These are phyloP conservation scores for Euphorbia celastroides DNA, from an alignment of 441 rosid species.

Conservation along the genomic window DNA sequence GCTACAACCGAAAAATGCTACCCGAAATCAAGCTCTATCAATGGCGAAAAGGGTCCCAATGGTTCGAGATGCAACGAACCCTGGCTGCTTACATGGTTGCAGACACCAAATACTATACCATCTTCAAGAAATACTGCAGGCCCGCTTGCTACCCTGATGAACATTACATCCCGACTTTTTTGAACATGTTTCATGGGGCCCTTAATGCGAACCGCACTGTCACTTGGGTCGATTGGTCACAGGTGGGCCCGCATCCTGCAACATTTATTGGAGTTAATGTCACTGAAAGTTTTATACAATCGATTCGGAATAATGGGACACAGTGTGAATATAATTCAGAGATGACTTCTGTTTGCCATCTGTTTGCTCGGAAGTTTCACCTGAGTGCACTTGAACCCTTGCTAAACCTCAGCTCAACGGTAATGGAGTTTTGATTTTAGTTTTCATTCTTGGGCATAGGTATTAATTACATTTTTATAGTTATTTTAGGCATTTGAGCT, in stretches of 20 bases:
- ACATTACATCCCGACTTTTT: conserved; percentile 79
- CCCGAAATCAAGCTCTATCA: conserved; percentile 73
- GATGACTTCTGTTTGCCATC: conserved; percentile 58
- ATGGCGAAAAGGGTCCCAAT: conserved; percentile 94
- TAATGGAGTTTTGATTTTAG: conserved; percentile 57
- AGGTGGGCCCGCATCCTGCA: conserved; percentile 86
- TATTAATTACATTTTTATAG: neutral
- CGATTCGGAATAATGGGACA: conserved; percentile 60
- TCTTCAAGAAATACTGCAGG: conserved; percentile 68
- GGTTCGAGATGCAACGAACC: conserved; percentile 82
- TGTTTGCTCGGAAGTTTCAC: conserved; percentile 87
- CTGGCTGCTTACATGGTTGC: conserved; percentile 60
- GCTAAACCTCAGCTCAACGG: conserved; percentile 57
- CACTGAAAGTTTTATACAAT: conserved; percentile 51
- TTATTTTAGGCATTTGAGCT: conserved; percentile 17
- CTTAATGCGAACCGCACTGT: conserved; percentile 65
- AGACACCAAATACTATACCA: conserved; percentile 59
- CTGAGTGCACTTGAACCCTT: conserved; percentile 63
- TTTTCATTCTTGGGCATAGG: neutral
- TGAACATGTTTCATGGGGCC: conserved; percentile 75
- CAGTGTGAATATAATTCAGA: conserved; percentile 61
- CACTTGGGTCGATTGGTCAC: conserved; percentile 90
- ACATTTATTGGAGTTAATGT: conserved; percentile 40
- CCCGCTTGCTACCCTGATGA: conserved; percentile 97
- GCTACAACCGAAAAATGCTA: conserved; percentile 82